Evolutionary conservation across 192 early-diverging fungal species (phyloP).

Genomic region (Backusella parvicylindrica): DNA sequence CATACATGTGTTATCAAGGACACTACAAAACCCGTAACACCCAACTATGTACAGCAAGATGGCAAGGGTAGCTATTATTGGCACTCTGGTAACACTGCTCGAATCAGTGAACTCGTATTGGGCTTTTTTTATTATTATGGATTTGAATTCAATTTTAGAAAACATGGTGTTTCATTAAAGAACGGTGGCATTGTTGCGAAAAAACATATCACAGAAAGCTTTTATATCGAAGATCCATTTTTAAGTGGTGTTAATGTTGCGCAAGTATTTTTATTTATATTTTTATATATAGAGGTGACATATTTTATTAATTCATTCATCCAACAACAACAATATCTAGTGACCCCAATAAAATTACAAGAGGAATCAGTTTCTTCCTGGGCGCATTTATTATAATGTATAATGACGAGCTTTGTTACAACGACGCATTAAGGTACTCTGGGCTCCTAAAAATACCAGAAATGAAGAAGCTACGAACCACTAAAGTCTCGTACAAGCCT

Average conservation of each 20-base stretch:
- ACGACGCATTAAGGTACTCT: not conserved
- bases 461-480: not conserved
- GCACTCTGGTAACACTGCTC: not conserved
- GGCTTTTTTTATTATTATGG: slow-evolving; percentile 12
- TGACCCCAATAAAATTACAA: not conserved
- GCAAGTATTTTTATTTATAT: not conserved
- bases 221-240: slow-evolving; percentile 6
- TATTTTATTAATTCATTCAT: no score
- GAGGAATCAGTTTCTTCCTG: not conserved
- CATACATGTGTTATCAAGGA: not conserved
- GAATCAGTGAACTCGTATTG: not conserved
- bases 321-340: not conserved
- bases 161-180: not conserved
- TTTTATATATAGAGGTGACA: not conserved
- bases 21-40: not conserved
- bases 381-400: not conserved
- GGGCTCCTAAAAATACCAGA: not conserved
- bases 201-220: not conserved
- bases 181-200: not conserved
- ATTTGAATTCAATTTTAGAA: not conserved
- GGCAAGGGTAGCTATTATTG: not conserved
- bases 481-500: not conserved
- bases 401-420: not conserved
- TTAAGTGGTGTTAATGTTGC: not conserved
- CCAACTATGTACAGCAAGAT: not conserved